These are phyloP conservation scores for Candida taoyuanica DNA, from an alignment of 805 yeast species.

Conservation along the genomic window DNA sequence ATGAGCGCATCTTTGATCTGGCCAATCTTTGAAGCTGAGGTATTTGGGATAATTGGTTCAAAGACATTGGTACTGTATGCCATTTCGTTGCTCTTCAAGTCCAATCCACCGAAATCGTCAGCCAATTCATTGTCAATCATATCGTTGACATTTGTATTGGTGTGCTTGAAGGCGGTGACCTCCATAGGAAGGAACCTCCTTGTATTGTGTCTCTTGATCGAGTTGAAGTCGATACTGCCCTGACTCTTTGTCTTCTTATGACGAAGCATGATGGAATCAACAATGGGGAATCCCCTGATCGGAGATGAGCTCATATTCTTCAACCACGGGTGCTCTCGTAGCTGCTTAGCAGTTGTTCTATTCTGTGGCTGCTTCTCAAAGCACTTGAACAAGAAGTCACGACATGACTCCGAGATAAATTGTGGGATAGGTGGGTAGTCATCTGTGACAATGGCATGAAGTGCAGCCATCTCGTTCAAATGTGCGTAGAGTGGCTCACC, in stretches of 20 bases:
- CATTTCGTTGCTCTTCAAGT: slow-evolving; percentile 4
- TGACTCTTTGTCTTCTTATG: slow-evolving; percentile 7
- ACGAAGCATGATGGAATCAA: slow-evolving; percentile 7
- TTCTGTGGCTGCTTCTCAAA: slow-evolving; percentile 64
- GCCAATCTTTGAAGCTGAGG: background rate
- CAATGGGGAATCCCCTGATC: background rate
- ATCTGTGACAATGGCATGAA: slow-evolving; percentile 79
- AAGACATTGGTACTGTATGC: slow-evolving; percentile 15
- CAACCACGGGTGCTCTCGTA: slow-evolving; percentile 64
- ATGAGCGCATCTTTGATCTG: slow-evolving; percentile 1
- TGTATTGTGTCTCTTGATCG: slow-evolving; percentile 26
- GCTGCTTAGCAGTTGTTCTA: slow-evolving; percentile 50
- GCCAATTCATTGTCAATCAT: slow-evolving; percentile 12
- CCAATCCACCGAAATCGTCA: slow-evolving; percentile 10
- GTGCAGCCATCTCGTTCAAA: slow-evolving; percentile 68
- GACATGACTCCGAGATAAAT: slow-evolving; percentile 36
- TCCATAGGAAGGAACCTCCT: slow-evolving; percentile 22
- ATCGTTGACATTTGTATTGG: slow-evolving; percentile 9
- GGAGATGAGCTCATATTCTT: background rate
- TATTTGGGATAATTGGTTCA: slow-evolving; percentile 8
- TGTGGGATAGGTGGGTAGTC: slow-evolving; percentile 67
- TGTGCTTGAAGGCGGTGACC: slow-evolving; percentile 16
- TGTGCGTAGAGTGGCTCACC: slow-evolving; percentile 87
- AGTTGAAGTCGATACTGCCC: slow-evolving; percentile 45
- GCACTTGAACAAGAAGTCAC: slow-evolving; percentile 62